Evolutionary conservation across 2,329 filamentous ascomycete genomes (phyloP).

Genomic region (Immersiporthe knoxdaviesiana): DNA sequence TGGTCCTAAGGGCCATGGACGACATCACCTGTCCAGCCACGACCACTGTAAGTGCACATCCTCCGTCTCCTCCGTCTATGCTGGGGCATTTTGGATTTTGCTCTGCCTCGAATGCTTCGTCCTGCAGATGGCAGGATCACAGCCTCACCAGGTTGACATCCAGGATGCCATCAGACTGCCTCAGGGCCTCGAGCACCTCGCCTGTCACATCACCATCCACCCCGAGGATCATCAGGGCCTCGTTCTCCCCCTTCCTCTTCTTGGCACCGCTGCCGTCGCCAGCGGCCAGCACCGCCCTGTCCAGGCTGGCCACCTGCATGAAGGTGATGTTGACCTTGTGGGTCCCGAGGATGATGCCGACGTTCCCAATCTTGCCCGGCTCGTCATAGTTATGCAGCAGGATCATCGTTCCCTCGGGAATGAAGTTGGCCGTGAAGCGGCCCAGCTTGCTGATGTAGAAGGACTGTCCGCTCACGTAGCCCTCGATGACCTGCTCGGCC

Average conservation of each 20-base stretch:
- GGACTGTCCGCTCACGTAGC: conserved; percentile 66
- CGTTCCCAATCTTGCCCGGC: conserved; percentile 80
- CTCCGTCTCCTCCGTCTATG: background rate
- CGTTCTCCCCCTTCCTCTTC: conserved; percentile 50
- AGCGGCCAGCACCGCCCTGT: conserved; percentile 36
- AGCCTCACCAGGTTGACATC: conserved; percentile 57
- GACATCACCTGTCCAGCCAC: background rate
- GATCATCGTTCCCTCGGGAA: conserved; percentile 73
- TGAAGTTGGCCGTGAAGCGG: conserved; percentile 74
- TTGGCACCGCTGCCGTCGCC: conserved; percentile 33
- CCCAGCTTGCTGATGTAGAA: conserved; percentile 74
- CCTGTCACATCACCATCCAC: conserved; percentile 67
- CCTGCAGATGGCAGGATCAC: conserved; percentile 31
- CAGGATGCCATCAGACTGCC: conserved; percentile 55
- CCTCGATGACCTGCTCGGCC: conserved; percentile 58
- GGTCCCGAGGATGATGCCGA: conserved; percentile 70
- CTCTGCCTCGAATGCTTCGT: too few species aligned
- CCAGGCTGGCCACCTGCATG: conserved; percentile 72
- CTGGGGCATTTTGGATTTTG: too few species aligned
- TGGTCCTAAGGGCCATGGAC: too few species aligned
- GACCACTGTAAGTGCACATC: background rate
- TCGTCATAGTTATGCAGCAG: conserved; percentile 81
- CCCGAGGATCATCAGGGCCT: conserved; percentile 82
- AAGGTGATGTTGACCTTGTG: conserved; percentile 78
- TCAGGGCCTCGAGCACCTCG: conserved; percentile 55